Evolutionary conservation across 2,329 filamentous ascomycete species (phyloP).

Genomic region (Trichoderma endophyticum): DNA sequence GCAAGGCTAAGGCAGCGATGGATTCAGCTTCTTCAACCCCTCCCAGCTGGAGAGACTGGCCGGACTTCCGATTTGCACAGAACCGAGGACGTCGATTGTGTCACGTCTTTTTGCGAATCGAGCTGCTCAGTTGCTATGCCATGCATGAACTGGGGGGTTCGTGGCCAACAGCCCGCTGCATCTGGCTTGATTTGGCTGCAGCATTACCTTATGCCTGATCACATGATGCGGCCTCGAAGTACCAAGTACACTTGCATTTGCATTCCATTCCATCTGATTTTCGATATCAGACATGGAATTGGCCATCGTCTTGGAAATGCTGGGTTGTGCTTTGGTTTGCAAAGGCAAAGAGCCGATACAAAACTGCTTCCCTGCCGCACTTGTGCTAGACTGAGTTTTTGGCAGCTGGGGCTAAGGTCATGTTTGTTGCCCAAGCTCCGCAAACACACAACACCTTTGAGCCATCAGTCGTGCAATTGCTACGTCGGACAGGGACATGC

Average conservation of each 20-base stretch:
- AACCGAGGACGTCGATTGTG: slow-evolving; percentile 10
- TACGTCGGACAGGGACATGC: background rate
- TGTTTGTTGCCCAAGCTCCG: slow-evolving; percentile 9
- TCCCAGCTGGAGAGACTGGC: slow-evolving; percentile 14
- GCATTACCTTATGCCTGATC: slow-evolving; percentile 15
- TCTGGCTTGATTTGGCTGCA: slow-evolving; percentile 21
- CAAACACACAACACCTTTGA: background rate
- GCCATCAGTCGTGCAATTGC: background rate
- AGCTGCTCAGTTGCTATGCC: background rate
- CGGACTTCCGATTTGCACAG: background rate
- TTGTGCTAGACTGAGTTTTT: background rate
- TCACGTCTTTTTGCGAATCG: slow-evolving; percentile 6
- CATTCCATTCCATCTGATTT: background rate
- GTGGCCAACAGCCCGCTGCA: slow-evolving; percentile 14
- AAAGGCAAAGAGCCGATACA: background rate
- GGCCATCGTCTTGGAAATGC: background rate
- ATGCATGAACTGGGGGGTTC: slow-evolving; percentile 14
- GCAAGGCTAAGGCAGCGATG: background rate
- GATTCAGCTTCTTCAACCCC: slow-evolving; percentile 3
- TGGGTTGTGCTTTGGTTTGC: background rate
- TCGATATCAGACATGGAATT: background rate
- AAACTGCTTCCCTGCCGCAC: background rate
- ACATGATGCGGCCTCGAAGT: slow-evolving; percentile 22
- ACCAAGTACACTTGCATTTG: background rate
- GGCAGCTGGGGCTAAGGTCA: background rate